Evolutionary conservation across 768 basidiomycete genomes (phyloP).

Genomic region (Melanogaster broomeanus): DNA sequence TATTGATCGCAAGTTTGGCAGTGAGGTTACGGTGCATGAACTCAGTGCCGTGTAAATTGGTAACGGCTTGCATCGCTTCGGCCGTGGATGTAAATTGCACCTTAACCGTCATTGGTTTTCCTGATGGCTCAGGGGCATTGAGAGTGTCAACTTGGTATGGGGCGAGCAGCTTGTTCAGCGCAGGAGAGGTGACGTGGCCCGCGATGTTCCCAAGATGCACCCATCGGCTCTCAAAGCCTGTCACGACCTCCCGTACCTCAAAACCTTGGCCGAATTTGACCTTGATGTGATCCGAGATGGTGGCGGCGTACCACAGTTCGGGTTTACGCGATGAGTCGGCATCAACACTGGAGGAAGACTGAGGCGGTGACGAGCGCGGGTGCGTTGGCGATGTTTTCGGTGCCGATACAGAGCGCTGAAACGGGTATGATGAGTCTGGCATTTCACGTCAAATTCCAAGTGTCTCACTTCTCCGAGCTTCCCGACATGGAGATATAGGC

Average conservation of each 20-base stretch:
- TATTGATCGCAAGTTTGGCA: conserved; percentile 47
- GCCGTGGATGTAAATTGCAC: conserved; percentile 49
- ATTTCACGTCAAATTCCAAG: background rate
- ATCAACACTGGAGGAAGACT: background rate
- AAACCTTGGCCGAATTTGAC: conserved; percentile 65
- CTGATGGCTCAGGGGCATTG: conserved; percentile 27
- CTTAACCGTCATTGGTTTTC: conserved; percentile 33
- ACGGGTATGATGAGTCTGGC: background rate
- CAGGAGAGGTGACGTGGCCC: conserved; percentile 27
- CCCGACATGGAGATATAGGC: conserved; percentile 10
- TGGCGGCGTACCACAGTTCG: conserved; percentile 28
- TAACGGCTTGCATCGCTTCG: conserved; percentile 55
- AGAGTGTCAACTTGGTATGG: conserved; percentile 47
- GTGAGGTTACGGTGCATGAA: conserved; percentile 42
- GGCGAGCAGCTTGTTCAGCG: conserved; percentile 40
- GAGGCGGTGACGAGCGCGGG: background rate
- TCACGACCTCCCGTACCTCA: conserved; percentile 52
- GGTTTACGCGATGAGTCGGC: conserved; percentile 8
- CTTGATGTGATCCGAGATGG: conserved; percentile 54
- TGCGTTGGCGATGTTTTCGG: background rate
- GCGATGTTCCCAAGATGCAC: conserved; percentile 57
- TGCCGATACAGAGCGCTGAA: background rate
- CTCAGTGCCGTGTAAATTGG: conserved; percentile 47
- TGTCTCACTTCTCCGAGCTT: conserved; percentile 11
- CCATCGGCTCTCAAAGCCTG: conserved; percentile 71